Evolutionary conservation across 225 moss, liverwort and hornwort species (phyloP).

Genomic region (Pleurozium schreberi): DNA sequence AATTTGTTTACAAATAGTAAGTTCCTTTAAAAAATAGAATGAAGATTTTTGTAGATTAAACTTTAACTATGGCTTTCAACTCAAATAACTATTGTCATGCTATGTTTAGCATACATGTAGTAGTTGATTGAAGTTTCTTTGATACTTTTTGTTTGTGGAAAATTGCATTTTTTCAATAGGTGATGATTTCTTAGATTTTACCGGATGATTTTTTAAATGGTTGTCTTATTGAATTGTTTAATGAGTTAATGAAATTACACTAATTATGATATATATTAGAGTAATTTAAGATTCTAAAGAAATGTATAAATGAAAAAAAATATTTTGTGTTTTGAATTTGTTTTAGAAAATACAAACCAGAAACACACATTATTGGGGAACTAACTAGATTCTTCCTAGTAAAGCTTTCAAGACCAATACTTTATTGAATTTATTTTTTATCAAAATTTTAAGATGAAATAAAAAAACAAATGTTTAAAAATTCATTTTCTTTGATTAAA

Average conservation of each 20-base stretch:
- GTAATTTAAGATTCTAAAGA: neutral
- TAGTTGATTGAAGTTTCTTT: neutral
- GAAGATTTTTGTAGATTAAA: neutral
- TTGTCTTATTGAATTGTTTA: neutral
- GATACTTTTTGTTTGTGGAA: neutral
- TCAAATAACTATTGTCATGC: neutral
- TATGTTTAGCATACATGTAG: neutral
- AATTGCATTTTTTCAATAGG: neutral
- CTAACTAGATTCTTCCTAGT: neutral
- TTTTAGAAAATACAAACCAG: neutral
- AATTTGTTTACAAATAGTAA: neutral
- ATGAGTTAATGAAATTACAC: neutral
- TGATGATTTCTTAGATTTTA: neutral
- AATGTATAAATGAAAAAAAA: neutral
- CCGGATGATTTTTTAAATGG: neutral
- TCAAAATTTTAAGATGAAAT: neutral
- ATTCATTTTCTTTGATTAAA: neutral
- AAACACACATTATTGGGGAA: rapidly evolving
- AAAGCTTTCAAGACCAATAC: neutral
- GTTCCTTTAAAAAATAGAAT: neutral
- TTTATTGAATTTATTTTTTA: neutral
- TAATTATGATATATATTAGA: neutral
- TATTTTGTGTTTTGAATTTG: neutral
- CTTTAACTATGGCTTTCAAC: neutral
- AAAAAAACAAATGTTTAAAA: rapidly evolving